Conservation (phyloP, 2,329 filamentous ascomycete species). For the Neophaeococcomyces aloes region DNA sequence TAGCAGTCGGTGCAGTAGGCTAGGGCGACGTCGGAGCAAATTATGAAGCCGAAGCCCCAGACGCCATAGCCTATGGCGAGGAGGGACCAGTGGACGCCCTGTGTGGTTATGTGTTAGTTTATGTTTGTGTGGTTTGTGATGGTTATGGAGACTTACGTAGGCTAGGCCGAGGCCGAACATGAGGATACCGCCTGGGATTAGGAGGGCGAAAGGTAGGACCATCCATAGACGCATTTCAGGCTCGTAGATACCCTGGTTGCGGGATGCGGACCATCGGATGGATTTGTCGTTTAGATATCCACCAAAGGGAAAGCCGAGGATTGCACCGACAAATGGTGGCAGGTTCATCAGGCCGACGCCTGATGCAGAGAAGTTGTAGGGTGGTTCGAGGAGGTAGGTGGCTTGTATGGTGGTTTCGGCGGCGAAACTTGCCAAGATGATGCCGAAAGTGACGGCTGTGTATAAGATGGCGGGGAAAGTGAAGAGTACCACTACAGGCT, state of each 20-base stretch:
- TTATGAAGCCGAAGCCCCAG: too few species aligned
- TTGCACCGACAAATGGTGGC: slow-evolving; percentile 30
- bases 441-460: slow-evolving; percentile 30
- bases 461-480: slow-evolving; percentile 26
- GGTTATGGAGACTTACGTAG: too few species aligned
- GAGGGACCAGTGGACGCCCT: too few species aligned
- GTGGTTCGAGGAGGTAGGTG: slow-evolving; percentile 27
- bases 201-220: slow-evolving; percentile 18
- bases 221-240: slow-evolving; percentile 38
- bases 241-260: slow-evolving; percentile 38
- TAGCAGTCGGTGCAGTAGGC: too few species aligned
- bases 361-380: slow-evolving; percentile 24
- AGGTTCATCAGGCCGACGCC: slow-evolving; percentile 25
- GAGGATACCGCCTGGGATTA: slow-evolving; percentile 27
- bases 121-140: too few species aligned
- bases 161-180: slow-evolving; percentile 30
- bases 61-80: too few species aligned
- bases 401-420: slow-evolving; percentile 24
- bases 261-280: slow-evolving; percentile 31
- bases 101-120: too few species aligned
- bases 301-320: slow-evolving; percentile 30
- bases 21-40: too few species aligned
- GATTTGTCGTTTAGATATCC: slow-evolving; percentile 30
- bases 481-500: slow-evolving; percentile 24
- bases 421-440: slow-evolving; percentile 27